Evolutionary conservation across 306 rosid genomes (phyloP), one percentile per base, ranked within the genome.

Genomic region (Psophocarpus tetragonolobus): DNA sequence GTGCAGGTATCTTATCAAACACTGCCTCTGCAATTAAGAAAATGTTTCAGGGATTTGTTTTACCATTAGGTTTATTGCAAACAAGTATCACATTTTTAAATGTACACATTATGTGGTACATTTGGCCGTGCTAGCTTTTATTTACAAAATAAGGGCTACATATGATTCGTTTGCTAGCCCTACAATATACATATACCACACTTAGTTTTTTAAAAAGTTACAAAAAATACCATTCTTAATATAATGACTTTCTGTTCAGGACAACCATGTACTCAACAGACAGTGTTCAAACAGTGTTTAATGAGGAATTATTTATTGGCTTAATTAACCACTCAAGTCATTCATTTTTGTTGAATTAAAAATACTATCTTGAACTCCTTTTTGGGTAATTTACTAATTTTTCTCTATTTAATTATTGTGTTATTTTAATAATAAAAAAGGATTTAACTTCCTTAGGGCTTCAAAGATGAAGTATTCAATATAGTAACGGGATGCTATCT

Each of bases 1-100:
- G 42, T 80, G 61, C 91, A 91, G 98, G 98, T 95, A 84, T 81
- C 61, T 79, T 73, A 32, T 80, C 68, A 32, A 64, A 27, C 69
- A 62, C 83, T 78, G 26, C 81, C 76, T 73, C 48, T 78, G 63
- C 71, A 79, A 54, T 71, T 69, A 23, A 64, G 66, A 75, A 74
- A 67, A 42, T 77, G 29, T 62, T 35, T 67, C 51, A 10, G 29
- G 66, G 29, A 24, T 30, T 53, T 14, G 20, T 66, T 57, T 44
- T 27, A 68, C 36, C 44, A 42, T 42, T 41, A 18, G 36, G 68
- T 64, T 26, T 29, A 24, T 26, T 64, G 68, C 14, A 57, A 70
- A 41, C 26, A 10, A 71, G 57, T 13, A 62, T 32, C 39, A 1
- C 66, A 29, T 54, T 68, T 66, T 20, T 23, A 79, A 32, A 48